Evolutionary conservation across 1,284 basidiomycete genomes (phyloP).

Genomic region (Malassezia arunalokei): DNA sequence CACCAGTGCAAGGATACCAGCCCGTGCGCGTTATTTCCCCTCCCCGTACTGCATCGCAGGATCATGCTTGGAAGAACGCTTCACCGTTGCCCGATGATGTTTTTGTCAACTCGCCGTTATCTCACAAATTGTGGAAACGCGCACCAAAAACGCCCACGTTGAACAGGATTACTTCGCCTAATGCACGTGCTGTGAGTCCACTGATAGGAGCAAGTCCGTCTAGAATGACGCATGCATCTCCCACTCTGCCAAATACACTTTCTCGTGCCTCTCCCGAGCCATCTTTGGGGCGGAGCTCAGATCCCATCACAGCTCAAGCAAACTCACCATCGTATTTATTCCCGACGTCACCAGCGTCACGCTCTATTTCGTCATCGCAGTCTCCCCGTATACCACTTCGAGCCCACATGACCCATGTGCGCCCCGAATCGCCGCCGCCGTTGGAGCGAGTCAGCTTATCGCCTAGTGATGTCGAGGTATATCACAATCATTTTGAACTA

Average conservation of each 20-base stretch:
- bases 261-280: too few species aligned
- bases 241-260: not conserved
- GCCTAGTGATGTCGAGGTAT: too few species aligned
- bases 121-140: not conserved
- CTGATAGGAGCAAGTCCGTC: not conserved
- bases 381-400: not conserved
- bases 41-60: not conserved
- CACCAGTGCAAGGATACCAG: not conserved
- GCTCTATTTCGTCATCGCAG: not conserved
- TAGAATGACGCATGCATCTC: not conserved
- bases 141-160: not conserved
- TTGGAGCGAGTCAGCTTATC: too few species aligned
- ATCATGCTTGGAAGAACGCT: not conserved
- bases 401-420: not conserved
- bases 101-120: not conserved
- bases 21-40: not conserved
- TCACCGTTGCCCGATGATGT: constrained; percentile 2
- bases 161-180: too few species aligned
- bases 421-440: too few species aligned
- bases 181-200: too few species aligned
- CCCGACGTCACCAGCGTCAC: not conserved
- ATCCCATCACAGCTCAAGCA: too few species aligned
- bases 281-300: too few species aligned
- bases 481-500: too few species aligned
- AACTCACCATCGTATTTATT: not conserved